Evolutionary conservation across 495 filamentous ascomycete species (phyloP).

Genomic region (Geoglossum glabrum): DNA sequence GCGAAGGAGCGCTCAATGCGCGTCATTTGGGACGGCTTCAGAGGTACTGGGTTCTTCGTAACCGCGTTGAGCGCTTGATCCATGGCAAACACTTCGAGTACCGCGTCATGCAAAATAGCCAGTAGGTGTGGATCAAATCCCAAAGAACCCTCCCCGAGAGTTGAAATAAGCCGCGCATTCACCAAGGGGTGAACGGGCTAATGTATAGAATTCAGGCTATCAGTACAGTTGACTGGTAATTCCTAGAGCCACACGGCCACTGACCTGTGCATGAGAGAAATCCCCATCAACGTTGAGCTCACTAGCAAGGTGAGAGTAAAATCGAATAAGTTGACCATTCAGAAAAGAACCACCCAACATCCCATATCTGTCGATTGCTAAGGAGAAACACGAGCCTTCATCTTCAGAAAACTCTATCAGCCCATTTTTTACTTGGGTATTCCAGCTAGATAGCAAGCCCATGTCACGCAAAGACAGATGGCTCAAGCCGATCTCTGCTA

Average conservation of each 20-base stretch:
- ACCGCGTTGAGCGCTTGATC: constrained; percentile 11
- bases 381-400: neutral
- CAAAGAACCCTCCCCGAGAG: constrained; percentile 13
- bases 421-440: neutral
- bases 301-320: neutral
- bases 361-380: neutral
- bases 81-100: constrained; percentile 22
- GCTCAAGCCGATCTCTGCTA: constrained; percentile 27
- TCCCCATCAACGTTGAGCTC: neutral
- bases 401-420: neutral
- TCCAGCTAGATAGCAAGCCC: constrained; percentile 20
- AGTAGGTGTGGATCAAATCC: constrained; percentile 23
- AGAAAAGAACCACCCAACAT: neutral
- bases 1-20: constrained; percentile 48
- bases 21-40: constrained; percentile 42
- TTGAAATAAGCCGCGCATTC: constrained; percentile 23
- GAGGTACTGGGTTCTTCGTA: constrained; percentile 19
- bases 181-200: constrained; percentile 24
- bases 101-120: constrained; percentile 28
- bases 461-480: constrained; percentile 34
- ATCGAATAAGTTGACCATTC: neutral
- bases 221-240: neutral
- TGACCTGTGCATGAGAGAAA: neutral
- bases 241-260: neutral
- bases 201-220: neutral